phyloP scores from a whole-genome alignment of 371 early-diverging fungal species.

The Capillidium rhysosporum region DNA sequence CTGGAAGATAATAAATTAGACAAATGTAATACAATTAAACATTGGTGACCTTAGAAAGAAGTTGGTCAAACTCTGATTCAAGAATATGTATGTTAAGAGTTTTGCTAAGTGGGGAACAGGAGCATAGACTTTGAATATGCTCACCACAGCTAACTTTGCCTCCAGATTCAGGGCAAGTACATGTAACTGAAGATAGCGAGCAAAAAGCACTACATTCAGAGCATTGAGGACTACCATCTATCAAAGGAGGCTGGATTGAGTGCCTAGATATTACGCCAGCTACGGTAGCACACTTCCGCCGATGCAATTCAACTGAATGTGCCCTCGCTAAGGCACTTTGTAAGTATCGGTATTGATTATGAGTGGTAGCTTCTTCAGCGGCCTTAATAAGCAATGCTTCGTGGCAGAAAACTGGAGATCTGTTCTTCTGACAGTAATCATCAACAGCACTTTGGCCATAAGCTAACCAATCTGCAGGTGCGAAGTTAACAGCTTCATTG shows the following conservation, averaged over 20 bases:
- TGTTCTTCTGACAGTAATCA: conserved; percentile 53
- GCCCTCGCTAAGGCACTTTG: neutral
- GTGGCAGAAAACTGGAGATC: conserved; percentile 83
- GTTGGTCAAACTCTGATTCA: too few relatives aligned
- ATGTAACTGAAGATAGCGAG: neutral
- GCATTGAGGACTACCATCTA: neutral
- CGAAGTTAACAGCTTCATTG: conserved; percentile 94
- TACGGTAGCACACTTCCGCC: neutral
- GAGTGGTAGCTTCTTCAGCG: neutral
- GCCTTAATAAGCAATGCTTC: conserved; percentile 52
- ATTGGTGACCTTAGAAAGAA: too few relatives aligned
- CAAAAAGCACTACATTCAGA: neutral
- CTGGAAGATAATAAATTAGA: too few relatives aligned
- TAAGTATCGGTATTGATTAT: neutral
- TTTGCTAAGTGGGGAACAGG: neutral
- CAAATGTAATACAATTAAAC: too few relatives aligned
- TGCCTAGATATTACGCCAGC: neutral
- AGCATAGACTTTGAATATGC: neutral
- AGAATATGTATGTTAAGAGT: too few relatives aligned
- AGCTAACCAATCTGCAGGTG: conserved; percentile 74
- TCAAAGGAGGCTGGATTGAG: neutral
- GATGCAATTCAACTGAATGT: neutral
- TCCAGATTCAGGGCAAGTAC: neutral
- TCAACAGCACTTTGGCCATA: conserved; percentile 57
- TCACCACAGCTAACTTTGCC: neutral